Conservation (phyloP, 495 filamentous ascomycete genomes). For the Hyphodiscus hymeniophilus region DNA sequence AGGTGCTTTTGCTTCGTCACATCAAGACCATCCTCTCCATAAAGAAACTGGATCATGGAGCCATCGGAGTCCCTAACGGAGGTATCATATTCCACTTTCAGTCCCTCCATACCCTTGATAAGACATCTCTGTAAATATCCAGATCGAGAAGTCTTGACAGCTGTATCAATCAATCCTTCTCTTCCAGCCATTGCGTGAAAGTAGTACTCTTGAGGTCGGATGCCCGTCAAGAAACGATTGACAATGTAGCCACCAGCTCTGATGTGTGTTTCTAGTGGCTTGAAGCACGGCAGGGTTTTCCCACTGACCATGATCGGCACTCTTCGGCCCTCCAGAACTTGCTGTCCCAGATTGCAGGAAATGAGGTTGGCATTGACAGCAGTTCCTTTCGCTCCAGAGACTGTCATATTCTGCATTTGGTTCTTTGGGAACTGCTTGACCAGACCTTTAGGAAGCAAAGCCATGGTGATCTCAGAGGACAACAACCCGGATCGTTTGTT, state of each 20-base stretch:
- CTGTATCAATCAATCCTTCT: conserved; percentile 98
- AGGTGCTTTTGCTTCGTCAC: conserved; percentile 91
- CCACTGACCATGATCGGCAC: conserved; percentile 98
- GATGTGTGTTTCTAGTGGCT: conserved; percentile 79
- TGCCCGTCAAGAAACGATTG: conserved; percentile 95
- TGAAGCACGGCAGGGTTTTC: conserved; percentile 92
- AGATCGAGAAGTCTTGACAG: conserved; percentile 94
- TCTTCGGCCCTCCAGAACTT: conserved; percentile 88
- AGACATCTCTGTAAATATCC: conserved; percentile 97
- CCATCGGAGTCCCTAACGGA: conserved; percentile 93
- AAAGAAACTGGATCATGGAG: conserved; percentile 88
- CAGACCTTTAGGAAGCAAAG: conserved; percentile 73
- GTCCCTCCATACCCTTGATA: conserved; percentile 98
- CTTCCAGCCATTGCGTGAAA: conserved; percentile 99
- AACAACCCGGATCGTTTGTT: conserved; percentile 63
- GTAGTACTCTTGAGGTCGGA: conserved; percentile 95
- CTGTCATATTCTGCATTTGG: conserved; percentile 98
- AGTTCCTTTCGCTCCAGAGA: conserved; percentile 90
- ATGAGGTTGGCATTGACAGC: conserved; percentile 94
- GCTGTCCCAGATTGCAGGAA: conserved; percentile 94
- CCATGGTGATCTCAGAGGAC: conserved; percentile 68
- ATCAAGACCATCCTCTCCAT: conserved; percentile 93
- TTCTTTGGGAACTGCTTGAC: conserved; percentile 92
- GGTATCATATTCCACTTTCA: conserved; percentile 85
- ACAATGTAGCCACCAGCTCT: conserved; percentile 91